A percentile compares a stretch with the other conserved stretches of the same genome.
Evolutionary conservation across 805 yeast species (phyloP).

Genomic region (Ogataea dorogensis): DNA sequence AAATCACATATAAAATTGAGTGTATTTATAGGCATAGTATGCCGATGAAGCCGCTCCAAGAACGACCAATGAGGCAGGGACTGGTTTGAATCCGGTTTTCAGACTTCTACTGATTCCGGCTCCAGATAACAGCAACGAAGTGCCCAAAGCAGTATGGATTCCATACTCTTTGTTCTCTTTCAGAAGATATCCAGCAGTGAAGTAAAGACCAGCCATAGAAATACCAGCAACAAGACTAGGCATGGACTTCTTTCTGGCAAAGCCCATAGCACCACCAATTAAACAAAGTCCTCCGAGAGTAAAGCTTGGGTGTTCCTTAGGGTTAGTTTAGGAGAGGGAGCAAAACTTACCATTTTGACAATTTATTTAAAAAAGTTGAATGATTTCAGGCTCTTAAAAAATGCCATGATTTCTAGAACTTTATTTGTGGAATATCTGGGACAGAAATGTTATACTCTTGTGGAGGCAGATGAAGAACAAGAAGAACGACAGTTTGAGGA

Average conservation of each 20-base stretch:
- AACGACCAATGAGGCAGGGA: slow-evolving; percentile 64
- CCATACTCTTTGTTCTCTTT: slow-evolving; percentile 76
- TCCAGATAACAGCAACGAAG: slow-evolving; percentile 61
- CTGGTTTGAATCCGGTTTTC: slow-evolving; percentile 59
- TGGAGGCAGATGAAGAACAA: slow-evolving; percentile 7
- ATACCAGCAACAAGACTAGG: slow-evolving; percentile 83
- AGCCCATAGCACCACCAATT: slow-evolving; percentile 35
- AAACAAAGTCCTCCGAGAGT: slow-evolving; percentile 31
- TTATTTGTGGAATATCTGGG: slow-evolving; percentile 11
- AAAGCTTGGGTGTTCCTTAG: slow-evolving; percentile 31
- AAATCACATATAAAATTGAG: slow-evolving; percentile 56
- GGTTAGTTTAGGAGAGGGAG: slow-evolving; percentile 1
- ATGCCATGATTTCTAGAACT: slow-evolving; percentile 15
- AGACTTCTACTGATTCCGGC: slow-evolving; percentile 69
- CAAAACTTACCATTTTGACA: slow-evolving; percentile 13
- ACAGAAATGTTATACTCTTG: slow-evolving; percentile 14
- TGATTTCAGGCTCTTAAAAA: not conserved
- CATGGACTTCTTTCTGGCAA: slow-evolving; percentile 59
- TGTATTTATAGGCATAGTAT: slow-evolving; percentile 74
- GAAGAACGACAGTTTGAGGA: not conserved
- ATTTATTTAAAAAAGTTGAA: not conserved
- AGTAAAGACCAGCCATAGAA: slow-evolving; percentile 56
- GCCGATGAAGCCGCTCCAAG: slow-evolving; percentile 63
- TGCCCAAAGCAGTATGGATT: slow-evolving; percentile 72
- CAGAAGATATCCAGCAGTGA: slow-evolving; percentile 73